Evolutionary conservation across 208 protist genomes (phyloP).

Genomic region (Trypanosoma avium): DNA sequence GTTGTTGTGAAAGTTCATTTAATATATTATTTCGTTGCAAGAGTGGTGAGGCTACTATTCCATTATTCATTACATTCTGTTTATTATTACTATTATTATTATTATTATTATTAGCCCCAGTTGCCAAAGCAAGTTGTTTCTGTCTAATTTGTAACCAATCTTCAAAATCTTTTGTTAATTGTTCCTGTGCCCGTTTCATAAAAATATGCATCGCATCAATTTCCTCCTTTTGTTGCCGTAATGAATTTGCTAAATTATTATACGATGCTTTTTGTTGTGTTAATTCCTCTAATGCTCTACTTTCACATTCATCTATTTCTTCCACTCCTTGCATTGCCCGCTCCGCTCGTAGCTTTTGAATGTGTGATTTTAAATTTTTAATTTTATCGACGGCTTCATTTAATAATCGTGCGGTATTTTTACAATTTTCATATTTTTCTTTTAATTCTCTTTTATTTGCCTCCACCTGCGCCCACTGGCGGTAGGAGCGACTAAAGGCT

Average conservation of each 20-base stretch:
- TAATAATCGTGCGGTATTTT: slow-evolving; percentile 53
- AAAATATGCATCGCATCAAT: slow-evolving; percentile 88
- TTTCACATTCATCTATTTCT: slow-evolving; percentile 50
- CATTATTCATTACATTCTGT: background rate
- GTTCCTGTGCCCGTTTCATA: slow-evolving; percentile 82
- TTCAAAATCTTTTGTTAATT: slow-evolving; percentile 85
- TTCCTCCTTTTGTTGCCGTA: slow-evolving; percentile 74
- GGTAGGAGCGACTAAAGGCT: slow-evolving; percentile 81
- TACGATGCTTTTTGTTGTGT: slow-evolving; percentile 51
- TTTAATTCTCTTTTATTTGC: slow-evolving; percentile 68
- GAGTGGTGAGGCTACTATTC: background rate
- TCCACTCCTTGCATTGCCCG: slow-evolving; percentile 70
- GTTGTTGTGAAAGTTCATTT: background rate
- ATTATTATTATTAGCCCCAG: slow-evolving; percentile 3
- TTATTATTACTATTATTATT: background rate
- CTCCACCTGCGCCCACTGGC: slow-evolving; percentile 73
- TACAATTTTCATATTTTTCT: slow-evolving; percentile 65
- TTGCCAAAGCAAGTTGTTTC: slow-evolving; percentile 58
- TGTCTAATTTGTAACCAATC: slow-evolving; percentile 76
- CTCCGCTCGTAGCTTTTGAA: slow-evolving; percentile 81
- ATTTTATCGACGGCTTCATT: slow-evolving; percentile 77
- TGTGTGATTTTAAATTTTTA: slow-evolving; percentile 61
- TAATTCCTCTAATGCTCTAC: slow-evolving; percentile 33
- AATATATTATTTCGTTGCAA: background rate
- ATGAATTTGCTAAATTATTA: slow-evolving; percentile 41